Base-by-base conservation (phyloP, 2,329 filamentous ascomycete species). In the Trichoderma polysporum region DNA sequence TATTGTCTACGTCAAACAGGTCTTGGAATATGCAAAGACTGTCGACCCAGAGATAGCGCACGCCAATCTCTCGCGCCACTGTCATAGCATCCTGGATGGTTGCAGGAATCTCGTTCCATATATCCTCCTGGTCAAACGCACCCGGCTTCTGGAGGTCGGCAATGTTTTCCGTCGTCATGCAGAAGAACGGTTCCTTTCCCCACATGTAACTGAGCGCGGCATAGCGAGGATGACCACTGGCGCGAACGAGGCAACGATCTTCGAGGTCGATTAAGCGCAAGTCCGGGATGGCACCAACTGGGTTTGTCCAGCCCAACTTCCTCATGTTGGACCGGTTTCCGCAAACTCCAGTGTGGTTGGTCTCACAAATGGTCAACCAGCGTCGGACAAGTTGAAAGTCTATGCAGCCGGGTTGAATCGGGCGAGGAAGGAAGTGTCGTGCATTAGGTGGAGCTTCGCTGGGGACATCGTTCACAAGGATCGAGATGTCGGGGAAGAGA, bases 71-170 rank as follows among this genome's bases (percentile, higher is more conserved):
- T n/a, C 52, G 41, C 10, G 49, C 25, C 10, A 57, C 29, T 5
- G 8, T 22, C 10, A 65, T 59, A 25, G 66, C 52, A n/a, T 68
- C 59, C 37, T 41, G 59, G 33, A 58, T 64, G 15, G 54, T 62
- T 13, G 41, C 25, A 27, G 52, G 65, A n/a, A 69, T 49, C n/a
- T 33, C 33, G 35, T 22, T 41, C 29, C 29, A 31, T 31, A 31
- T 31, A n/a, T 56, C 29, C 52, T 31, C 15, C 29, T n/a, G 17
- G 52, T 31, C 52, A 19, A 56, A 56, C 6, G 52, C 52, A 19
- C 52, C 52, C 29, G 25, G 25, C 19, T 37, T 35, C 29, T 56
- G 12, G 2, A 56, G 29, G 8, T 33, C 52, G 13, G 25, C 22
- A 6, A 56, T 12, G 22, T 31, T 56, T 35, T 56, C 52, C 7